Percentiles rank a stretch among this genome's conserved stretches.
These are phyloP conservation scores for Cercospora sojina DNA, from an alignment of 2,329 filamentous ascomycete species.

Conservation along the genomic window DNA sequence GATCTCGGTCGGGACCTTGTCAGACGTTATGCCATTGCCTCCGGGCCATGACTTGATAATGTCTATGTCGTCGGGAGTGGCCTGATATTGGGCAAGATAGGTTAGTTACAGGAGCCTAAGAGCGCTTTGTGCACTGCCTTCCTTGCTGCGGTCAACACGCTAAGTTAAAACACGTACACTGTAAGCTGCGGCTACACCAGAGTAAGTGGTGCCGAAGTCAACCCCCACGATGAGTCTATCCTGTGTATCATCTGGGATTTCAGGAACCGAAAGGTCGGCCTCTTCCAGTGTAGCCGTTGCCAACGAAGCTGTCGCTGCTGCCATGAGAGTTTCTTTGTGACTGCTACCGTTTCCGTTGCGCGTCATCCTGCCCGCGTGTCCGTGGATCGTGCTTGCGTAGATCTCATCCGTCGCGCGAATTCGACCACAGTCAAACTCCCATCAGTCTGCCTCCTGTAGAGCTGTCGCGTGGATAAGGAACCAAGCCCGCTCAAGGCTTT, in stretches of 20 bases:
- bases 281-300: conserved; percentile 19
- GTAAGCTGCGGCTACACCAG: conserved; percentile 58
- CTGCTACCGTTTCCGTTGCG: conserved; percentile 17
- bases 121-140: background rate
- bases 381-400: background rate
- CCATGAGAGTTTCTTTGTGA: conserved; percentile 18
- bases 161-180: conserved; percentile 20
- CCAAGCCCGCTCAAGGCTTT: background rate
- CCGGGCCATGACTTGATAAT: conserved; percentile 84
- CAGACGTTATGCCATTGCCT: conserved; percentile 80
- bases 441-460: background rate
- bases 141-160: background rate
- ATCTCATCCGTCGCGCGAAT: background rate
- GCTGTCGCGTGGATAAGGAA: background rate
- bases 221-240: conserved; percentile 74
- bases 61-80: conserved; percentile 73
- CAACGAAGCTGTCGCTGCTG: conserved; percentile 5
- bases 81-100: background rate
- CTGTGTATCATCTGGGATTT: conserved; percentile 11
- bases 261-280: conserved; percentile 13
- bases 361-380: conserved; percentile 16
- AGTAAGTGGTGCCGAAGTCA: conserved; percentile 84
- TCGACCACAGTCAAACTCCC: background rate
- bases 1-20: conserved; percentile 81
- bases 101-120: background rate